These are phyloP conservation scores for Fraxinus floribunda DNA, from an alignment of 305 asterid genomes.

Conservation along the genomic window DNA sequence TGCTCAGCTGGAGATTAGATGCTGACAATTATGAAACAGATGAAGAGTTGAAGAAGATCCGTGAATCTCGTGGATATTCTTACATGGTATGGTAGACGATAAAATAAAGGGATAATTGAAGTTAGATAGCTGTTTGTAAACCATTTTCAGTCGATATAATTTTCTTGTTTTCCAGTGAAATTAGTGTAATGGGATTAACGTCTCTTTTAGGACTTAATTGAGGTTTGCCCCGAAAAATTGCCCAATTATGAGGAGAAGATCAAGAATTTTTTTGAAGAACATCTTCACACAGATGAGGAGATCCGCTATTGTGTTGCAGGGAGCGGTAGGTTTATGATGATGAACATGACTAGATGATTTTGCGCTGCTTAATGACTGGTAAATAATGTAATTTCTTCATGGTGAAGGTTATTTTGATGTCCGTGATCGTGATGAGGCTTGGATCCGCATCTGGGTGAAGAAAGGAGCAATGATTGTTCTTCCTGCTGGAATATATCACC, in stretches of 20 bases:
- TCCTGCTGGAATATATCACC: constrained; percentile 94
- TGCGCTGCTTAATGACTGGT: neutral
- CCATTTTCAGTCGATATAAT: neutral
- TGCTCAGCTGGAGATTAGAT: constrained; percentile 83
- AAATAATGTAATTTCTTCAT: neutral
- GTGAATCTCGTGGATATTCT: constrained; percentile 78
- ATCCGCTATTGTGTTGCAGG: constrained; percentile 91
- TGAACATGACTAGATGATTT: constrained; percentile 10
- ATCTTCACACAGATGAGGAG: constrained; percentile 93
- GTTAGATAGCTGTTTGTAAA: neutral
- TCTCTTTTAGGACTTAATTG: constrained; percentile 66
- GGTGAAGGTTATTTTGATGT: constrained; percentile 81
- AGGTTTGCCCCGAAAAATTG: constrained; percentile 81
- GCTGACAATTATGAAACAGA: constrained; percentile 88
- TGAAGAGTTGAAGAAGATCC: constrained; percentile 76
- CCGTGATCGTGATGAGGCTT: constrained; percentile 64
- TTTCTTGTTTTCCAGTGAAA: neutral
- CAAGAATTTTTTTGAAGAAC: constrained; percentile 76
- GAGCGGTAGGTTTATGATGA: constrained; percentile 50
- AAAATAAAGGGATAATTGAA: neutral
- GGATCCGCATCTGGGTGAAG: constrained; percentile 89
- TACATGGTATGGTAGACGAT: constrained; percentile 52
- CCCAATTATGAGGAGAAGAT: constrained; percentile 74
- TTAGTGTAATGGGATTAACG: neutral
- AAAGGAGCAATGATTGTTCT: constrained; percentile 85